Percentiles rank a stretch among this genome's conserved stretches.
These are phyloP conservation scores for Mucor sp. DNA, from an alignment of 371 early-diverging fungal genomes.

Conservation along the genomic window DNA sequence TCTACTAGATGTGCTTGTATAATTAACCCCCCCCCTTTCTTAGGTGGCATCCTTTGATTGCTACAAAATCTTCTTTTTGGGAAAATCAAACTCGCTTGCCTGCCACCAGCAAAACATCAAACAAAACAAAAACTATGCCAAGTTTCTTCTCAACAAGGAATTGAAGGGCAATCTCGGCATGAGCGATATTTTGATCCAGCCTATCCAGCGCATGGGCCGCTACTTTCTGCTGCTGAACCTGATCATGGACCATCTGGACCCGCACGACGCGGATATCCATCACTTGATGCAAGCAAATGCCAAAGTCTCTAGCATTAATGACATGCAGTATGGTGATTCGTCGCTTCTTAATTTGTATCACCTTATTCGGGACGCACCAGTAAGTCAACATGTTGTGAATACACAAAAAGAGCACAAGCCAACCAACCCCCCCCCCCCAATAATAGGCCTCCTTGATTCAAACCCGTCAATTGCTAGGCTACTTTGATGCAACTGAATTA, in stretches of 20 bases:
- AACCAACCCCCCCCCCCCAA: no score
- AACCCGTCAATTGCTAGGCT: slow-evolving; percentile 38
- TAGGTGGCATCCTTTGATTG: slow-evolving; percentile 24
- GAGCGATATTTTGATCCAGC: slow-evolving; percentile 23
- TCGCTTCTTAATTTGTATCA: slow-evolving; percentile 28
- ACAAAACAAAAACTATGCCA: slow-evolving; percentile 16
- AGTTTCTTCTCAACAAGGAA: slow-evolving; percentile 18
- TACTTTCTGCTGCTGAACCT: slow-evolving; percentile 22
- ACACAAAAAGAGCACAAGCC: not conserved
- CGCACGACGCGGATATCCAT: slow-evolving; percentile 16
- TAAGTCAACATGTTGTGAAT: slow-evolving; percentile 18
- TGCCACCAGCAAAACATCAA: slow-evolving; percentile 21
- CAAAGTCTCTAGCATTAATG: slow-evolving; percentile 16
- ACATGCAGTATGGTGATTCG: slow-evolving; percentile 35
- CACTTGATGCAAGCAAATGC: slow-evolving; percentile 8
- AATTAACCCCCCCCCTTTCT: not conserved
- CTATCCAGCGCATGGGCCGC: slow-evolving; percentile 30
- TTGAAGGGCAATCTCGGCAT: slow-evolving; percentile 14
- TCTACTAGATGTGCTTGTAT: not conserved
- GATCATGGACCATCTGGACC: slow-evolving; percentile 6
- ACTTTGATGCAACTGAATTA: slow-evolving; percentile 46
- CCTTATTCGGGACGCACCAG: slow-evolving; percentile 44
- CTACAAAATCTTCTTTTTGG: slow-evolving; percentile 26
- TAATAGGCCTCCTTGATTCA: slow-evolving; percentile 31
- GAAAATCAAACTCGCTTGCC: slow-evolving; percentile 5